Percentiles rank a stretch among this genome's conserved stretches.
Evolutionary conservation across 352 stramenopile species (phyloP).

Genomic region (Pythium grandisporangium): DNA sequence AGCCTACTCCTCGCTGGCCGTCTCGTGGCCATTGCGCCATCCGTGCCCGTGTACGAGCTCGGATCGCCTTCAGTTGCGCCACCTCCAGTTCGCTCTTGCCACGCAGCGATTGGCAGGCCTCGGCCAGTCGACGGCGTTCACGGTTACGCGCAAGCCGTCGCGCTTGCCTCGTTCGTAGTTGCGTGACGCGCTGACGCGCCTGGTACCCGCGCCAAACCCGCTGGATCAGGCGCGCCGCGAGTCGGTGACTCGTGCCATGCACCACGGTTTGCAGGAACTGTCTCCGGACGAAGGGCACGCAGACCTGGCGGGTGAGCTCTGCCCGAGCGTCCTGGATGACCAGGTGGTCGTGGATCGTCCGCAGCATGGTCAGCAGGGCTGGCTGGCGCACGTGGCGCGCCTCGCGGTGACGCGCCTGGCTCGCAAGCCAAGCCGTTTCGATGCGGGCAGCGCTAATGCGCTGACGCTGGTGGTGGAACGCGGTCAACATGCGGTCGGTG

Average conservation of each 20-base stretch:
- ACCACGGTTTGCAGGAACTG: too few species aligned
- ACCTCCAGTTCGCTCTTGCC: conserved; percentile 10
- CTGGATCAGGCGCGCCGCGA: conserved; percentile 31
- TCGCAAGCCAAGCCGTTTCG: background rate
- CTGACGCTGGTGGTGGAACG: background rate
- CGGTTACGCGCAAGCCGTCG: conserved; percentile 13
- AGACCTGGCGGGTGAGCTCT: background rate
- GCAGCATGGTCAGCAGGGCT: background rate
- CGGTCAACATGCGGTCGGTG: background rate
- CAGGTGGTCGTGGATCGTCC: background rate
- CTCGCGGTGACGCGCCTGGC: background rate
- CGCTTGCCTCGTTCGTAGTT: conserved; percentile 14
- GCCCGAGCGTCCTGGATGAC: background rate
- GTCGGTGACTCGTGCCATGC: conserved; percentile 7
- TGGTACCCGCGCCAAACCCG: conserved; percentile 45
- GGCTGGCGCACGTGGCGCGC: background rate
- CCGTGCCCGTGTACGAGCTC: conserved; percentile 18
- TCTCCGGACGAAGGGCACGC: background rate
- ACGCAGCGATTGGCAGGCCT: conserved; percentile 22
- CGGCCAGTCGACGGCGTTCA: conserved; percentile 22
- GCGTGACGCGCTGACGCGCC: conserved; percentile 15
- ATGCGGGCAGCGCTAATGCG: background rate
- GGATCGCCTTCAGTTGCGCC: conserved; percentile 4
- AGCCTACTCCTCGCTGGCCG: too few species aligned
- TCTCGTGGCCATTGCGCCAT: conserved; percentile 4